Evolutionary conservation across 306 rosid genomes (phyloP).

Genomic region (Ochetophila trinervis): DNA sequence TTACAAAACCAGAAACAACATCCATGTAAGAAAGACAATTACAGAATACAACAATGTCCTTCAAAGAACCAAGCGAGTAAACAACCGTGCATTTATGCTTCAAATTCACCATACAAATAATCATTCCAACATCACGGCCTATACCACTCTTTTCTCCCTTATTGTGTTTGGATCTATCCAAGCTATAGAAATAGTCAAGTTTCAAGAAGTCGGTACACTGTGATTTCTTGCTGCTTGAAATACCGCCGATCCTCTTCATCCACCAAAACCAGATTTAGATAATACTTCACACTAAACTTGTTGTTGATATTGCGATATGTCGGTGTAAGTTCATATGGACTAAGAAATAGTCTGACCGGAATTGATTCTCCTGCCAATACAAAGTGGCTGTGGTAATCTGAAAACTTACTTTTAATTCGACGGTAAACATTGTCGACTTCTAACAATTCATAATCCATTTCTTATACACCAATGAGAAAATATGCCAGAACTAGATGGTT

Average conservation of each 20-base stretch:
- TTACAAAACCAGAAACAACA: neutral
- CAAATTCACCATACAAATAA: neutral
- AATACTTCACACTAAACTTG: slow-evolving; percentile 72
- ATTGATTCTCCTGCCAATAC: slow-evolving; percentile 59
- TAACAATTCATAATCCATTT: too few relatives aligned
- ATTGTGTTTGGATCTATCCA: neutral
- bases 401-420: too few relatives aligned
- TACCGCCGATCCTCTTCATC: slow-evolving; percentile 52
- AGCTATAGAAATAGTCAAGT: neutral
- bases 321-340: slow-evolving; percentile 65
- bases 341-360: slow-evolving; percentile 65
- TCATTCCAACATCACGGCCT: neutral
- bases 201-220: neutral
- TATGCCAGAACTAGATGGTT: too few relatives aligned
- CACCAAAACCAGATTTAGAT: slow-evolving; percentile 66
- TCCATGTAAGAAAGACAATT: neutral
- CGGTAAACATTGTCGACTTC: too few relatives aligned
- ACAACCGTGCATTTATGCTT: neutral
- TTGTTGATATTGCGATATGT: slow-evolving; percentile 63
- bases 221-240: slow-evolving; percentile 3
- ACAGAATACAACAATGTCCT: neutral
- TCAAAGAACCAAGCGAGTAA: neutral
- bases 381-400: neutral
- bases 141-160: neutral
- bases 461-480: too few relatives aligned